Base-by-base conservation (phyloP, 2,329 filamentous ascomycete genomes). In the Diaporthe longicolla region DNA sequence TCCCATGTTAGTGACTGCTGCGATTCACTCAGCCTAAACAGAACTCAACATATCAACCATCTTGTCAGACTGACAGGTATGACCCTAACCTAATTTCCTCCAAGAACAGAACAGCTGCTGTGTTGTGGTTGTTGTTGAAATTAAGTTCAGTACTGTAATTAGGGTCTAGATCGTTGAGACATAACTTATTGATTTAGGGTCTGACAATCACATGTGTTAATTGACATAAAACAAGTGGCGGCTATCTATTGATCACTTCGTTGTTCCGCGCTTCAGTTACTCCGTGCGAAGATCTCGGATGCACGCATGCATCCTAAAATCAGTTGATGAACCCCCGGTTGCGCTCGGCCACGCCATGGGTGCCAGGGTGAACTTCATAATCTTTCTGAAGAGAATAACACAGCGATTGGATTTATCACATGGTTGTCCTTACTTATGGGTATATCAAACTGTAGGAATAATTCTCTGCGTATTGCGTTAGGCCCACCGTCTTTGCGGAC, bases 401-500 rank as follows among this genome's bases (percentile, higher is more conserved):
- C 24, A 29, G 2, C 52, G 4, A 4, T 43, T 2, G 2, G 1
- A 37, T 29, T 26, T 10, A 52, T n/a, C 32, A 32, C 54, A 24
- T n/a, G 8, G 5, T 13, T 37, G 9, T 35, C 19, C 40, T 63
- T 1, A 26, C n/a, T 2, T 37, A 4, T 13, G 15, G 37, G 40
- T 19, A 24, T 32, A 54, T 17, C 24, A 32, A 29, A 21, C 19
- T 63, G 45, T 75, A 71, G 74, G 43, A 83, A 13, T 74, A 66
- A 61, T 72, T 55, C 68, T 50, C 52, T 74, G 59, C 40, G 54
- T 74, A 74, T 74, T 61, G 50, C 29, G 69, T 71, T 43, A 45
- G 48, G 35, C 17, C 58, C 35, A 43, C 32, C 45, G 17, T 63
- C 32, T 32, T 24, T 13, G 29, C 32, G n/a, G 15, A 17, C 45